Evolutionary conservation across 176 grass and related monocot genomes (phyloP), one percentile per base, ranked within the genome.

Genomic region (Oryza punctata): DNA sequence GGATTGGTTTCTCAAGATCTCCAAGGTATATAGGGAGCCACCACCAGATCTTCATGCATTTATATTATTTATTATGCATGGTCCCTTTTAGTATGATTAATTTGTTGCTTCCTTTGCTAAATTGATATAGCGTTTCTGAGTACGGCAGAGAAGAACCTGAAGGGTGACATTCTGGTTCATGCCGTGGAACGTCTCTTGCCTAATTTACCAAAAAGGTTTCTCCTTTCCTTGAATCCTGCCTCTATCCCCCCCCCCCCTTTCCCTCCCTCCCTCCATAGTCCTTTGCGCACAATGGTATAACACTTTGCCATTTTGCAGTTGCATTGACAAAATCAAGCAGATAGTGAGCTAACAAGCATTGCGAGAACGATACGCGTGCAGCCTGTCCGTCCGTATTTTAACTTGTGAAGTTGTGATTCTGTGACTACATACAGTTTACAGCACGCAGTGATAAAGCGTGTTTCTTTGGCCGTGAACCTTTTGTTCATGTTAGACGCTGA

Each of bases 121-220:
- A 69, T n/a, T 72, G n/a, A 23, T 63, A 13, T 57, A 74, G 72
- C 9, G 3, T 82, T 69, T 5, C 50, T 41, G 35, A 84, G 79
- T 50, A 52, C 38, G 67, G 49, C 50, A 30, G 50, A 82, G 12
- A 41, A 43, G 24, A 81, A 71, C 28, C n/a, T 28, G 45, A 77
- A 68, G 40, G 21, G 43, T 78, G 60, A 78, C 21, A 87, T 91
- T 80, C 47, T 94, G 76, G n/a, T 93, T 8, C 33, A 86, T 47
- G 69, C 89, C 45, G 69, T 89, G 7, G 78, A 97, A 57, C 25
- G 47, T 37, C 9, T 91, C 26, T 35, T 88, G 19, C 94, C 91
- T 82, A 83, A 85, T 78, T 63, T 94, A 65, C 73, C 78, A 41
- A 86, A 78, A 69, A 90, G 94, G 87, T 46, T 41, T 6, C 33